These are phyloP conservation scores for Exserohilum turcica DNA, from an alignment of 2,329 filamentous ascomycete species.

Conservation along the genomic window DNA sequence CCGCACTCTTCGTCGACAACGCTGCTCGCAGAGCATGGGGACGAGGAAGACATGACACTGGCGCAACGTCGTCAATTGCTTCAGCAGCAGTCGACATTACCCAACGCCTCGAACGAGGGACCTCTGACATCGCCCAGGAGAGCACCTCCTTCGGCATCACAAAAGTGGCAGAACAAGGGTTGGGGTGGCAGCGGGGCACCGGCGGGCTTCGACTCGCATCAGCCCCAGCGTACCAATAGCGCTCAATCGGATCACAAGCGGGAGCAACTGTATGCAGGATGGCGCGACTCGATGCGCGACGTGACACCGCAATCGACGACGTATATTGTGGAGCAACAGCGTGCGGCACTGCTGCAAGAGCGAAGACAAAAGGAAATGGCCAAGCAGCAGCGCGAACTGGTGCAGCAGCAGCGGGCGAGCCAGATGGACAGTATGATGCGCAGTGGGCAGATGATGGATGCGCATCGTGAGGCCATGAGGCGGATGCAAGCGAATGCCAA, in stretches of 20 bases:
- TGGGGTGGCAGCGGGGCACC: constrained; percentile 30
- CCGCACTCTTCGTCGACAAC: constrained; percentile 37
- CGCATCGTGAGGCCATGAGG: constrained; percentile 79
- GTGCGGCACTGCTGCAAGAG: constrained; percentile 61
- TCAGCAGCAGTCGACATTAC: constrained; percentile 33
- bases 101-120: not conserved
- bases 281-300: constrained; percentile 43
- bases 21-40: constrained; percentile 25
- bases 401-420: constrained; percentile 64
- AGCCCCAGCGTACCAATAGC: constrained; percentile 38
- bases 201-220: constrained; percentile 46
- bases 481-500: constrained; percentile 72
- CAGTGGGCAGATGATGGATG: constrained; percentile 72
- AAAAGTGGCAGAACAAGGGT: constrained; percentile 39
- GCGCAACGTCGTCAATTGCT: constrained; percentile 61
- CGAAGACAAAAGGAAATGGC: constrained; percentile 66
- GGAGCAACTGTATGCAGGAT: constrained; percentile 43
- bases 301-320: constrained; percentile 23
- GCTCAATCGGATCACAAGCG: constrained; percentile 38
- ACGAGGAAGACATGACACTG: constrained; percentile 71
- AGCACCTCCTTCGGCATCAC: constrained; percentile 33
- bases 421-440: constrained; percentile 77
- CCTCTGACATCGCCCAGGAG: constrained; percentile 18
- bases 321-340: constrained; percentile 42
- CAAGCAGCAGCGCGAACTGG: constrained; percentile 62